Conservation (phyloP, 768 basidiomycete genomes). For the Erythrobasidium yunnanense region DNA sequence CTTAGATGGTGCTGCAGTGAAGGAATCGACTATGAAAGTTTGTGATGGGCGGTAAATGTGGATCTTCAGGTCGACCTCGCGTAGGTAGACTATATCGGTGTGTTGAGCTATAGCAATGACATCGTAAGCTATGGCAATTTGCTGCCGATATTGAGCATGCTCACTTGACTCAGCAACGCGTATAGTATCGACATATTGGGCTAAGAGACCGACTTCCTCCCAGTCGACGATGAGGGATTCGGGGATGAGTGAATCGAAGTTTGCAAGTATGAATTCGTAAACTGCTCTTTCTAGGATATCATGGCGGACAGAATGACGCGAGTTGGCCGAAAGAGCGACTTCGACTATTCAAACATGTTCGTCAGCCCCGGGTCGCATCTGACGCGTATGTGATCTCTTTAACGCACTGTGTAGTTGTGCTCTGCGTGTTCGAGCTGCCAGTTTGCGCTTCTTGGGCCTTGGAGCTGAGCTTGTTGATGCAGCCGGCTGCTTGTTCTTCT, state of each 20-base stretch:
- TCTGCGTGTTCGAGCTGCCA: too few species aligned
- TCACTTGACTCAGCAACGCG: slow-evolving; percentile 10
- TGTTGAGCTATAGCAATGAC: not conserved
- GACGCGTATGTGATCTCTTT: too few species aligned
- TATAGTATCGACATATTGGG: not conserved
- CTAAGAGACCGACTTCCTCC: slow-evolving; percentile 4
- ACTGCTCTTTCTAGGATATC: slow-evolving; percentile 2
- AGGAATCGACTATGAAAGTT: slow-evolving; percentile 53
- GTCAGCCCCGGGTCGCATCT: too few species aligned
- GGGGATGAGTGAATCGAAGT: slow-evolving; percentile 16
- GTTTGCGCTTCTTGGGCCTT: not conserved
- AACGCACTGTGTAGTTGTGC: too few species aligned
- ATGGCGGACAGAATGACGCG: not conserved
- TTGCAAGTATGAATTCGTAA: not conserved
- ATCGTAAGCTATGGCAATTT: not conserved
- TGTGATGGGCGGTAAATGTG: slow-evolving; percentile 79
- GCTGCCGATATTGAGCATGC: not conserved
- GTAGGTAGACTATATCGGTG: not conserved
- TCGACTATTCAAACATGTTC: slow-evolving; percentile 1
- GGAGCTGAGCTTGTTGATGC: not conserved
- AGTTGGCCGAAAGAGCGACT: not conserved
- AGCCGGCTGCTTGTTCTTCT: not conserved
- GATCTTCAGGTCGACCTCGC: slow-evolving; percentile 45
- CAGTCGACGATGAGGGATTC: slow-evolving; percentile 11
- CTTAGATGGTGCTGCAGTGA: slow-evolving; percentile 39